Evolutionary conservation across 352 stramenopile species (phyloP), one percentile per base, ranked within the genome.

Genomic region (Phytophthora palmivora): DNA sequence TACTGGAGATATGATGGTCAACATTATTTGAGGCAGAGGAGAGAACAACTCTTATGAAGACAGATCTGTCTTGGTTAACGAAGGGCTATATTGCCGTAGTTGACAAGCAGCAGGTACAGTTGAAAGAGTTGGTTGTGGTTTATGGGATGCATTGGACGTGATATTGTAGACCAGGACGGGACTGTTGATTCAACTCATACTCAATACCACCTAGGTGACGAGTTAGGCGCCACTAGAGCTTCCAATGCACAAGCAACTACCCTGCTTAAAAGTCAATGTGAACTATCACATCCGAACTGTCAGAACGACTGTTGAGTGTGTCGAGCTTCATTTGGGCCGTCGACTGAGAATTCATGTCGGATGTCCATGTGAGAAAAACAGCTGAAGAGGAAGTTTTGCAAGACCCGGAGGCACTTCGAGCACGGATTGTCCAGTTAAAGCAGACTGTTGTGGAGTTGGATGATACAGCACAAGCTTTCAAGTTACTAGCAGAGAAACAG

Each of bases 141-240:
- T 64, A 6, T 57, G 34, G 54, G 88, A 91, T 1, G 30, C 19
- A 57, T 87, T 82, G 3, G 67, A 54, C 6, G 53, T 32, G 19
- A 82, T 55, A 30, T 76, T 53, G 60, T 78, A 91, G 22, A 89
- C 74, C n/a, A 89, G 61, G 21, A 84, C 72, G 32, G 80, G 76
- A 33, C 67, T 82, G 82, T 63, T 91, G 82, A 19, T 80, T 75
- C 0, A 80, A 89, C 56, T 90, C 82, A 67, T 86, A 90, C 53
- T 78, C 80, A 38, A 90, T 87, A 30, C 80, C 82, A 7, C 82
- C 82, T 22, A 90, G 70, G n/a, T 2, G 58, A 44, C 1, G 60
- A 48, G 18, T 16, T 37, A 7, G 47, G 33, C 5, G 52, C 42
- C 1, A 51, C 9, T 1, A 87, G 51, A 11, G 59, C 69, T 30